Conservation (phyloP, 805 yeast species). For the Yarrowia sp. region DNA sequence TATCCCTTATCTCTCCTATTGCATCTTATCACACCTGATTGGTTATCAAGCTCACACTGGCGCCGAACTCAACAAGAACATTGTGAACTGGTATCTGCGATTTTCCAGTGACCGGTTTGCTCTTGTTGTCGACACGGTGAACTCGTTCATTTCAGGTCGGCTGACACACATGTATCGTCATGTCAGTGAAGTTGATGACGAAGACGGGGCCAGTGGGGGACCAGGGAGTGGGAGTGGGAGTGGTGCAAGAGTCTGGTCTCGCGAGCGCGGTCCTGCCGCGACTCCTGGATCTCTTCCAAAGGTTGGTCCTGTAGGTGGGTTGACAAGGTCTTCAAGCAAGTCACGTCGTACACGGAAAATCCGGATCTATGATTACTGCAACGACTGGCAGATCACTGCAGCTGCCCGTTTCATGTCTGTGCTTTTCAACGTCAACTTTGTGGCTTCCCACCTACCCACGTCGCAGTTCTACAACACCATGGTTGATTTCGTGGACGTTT, state of each 20-base stretch:
- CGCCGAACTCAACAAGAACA: constrained; percentile 20
- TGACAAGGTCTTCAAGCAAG: not conserved
- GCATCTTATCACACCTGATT: not conserved
- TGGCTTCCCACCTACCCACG: constrained; percentile 37
- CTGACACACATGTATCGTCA: not conserved
- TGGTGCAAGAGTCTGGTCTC: not conserved
- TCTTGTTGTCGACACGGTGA: constrained; percentile 10
- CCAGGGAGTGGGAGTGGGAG: not conserved
- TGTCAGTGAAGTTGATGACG: not conserved
- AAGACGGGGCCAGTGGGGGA: not conserved
- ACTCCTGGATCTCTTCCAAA: not conserved
- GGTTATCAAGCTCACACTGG: constrained; percentile 18
- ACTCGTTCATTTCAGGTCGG: constrained; percentile 2
- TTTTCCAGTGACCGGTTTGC: not conserved
- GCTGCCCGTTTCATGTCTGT: constrained; percentile 59
- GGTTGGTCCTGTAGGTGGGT: not conserved
- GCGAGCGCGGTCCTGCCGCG: not conserved
- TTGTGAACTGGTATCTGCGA: constrained; percentile 17
- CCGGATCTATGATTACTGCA: constrained; percentile 57
- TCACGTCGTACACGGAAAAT: constrained; percentile 22
- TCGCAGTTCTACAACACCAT: constrained; percentile 70
- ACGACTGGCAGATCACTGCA: constrained; percentile 76
- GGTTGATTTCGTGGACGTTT: constrained; percentile 74
- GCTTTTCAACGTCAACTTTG: constrained; percentile 51
- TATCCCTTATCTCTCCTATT: constrained; percentile 7